These are phyloP conservation scores for Salinomyces thailandicus DNA, from an alignment of 2,329 filamentous ascomycete species.

Conservation along the genomic window DNA sequence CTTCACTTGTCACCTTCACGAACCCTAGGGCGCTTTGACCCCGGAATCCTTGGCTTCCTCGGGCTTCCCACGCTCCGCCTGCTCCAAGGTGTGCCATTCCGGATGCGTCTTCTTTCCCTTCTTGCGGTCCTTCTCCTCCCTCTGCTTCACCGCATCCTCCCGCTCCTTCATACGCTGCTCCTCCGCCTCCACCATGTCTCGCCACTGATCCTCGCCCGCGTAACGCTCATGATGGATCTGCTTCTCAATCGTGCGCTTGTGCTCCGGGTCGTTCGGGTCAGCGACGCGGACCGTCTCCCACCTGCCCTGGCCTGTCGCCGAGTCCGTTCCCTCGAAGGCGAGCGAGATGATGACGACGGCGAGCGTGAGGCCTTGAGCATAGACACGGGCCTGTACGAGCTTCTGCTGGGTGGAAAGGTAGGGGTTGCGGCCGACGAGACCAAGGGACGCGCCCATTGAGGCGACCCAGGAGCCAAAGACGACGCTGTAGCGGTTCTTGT, in stretches of 20 bases:
- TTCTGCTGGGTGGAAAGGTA: conserved; percentile 71
- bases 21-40: conserved; percentile 11
- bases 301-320: conserved; percentile 60
- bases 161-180: conserved; percentile 51
- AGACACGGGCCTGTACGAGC: conserved; percentile 87
- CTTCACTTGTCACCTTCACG: too few relatives aligned
- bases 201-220: conserved; percentile 87
- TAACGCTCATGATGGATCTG: conserved; percentile 78
- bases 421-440: conserved; percentile 65
- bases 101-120: conserved; percentile 11
- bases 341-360: conserved; percentile 74
- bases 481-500: conserved; percentile 75
- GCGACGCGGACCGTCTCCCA: conserved; percentile 79
- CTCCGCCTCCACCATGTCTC: conserved; percentile 75
- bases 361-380: conserved; percentile 81
- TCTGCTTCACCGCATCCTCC: conserved; percentile 27
- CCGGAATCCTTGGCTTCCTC: conserved; percentile 11
- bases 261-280: conserved; percentile 71
- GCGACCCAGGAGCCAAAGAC: conserved; percentile 74
- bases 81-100: conserved; percentile 4
- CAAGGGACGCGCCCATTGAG: conserved; percentile 64
- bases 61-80: conserved; percentile 5
- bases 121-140: conserved; percentile 18
- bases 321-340: conserved; percentile 71
- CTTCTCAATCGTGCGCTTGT: conserved; percentile 78